Evolutionary conservation across 192 early-diverging fungal genomes (phyloP), one percentile per base, ranked within the genome.

Genomic region (Gaertneriomyces semiglobifer): DNA sequence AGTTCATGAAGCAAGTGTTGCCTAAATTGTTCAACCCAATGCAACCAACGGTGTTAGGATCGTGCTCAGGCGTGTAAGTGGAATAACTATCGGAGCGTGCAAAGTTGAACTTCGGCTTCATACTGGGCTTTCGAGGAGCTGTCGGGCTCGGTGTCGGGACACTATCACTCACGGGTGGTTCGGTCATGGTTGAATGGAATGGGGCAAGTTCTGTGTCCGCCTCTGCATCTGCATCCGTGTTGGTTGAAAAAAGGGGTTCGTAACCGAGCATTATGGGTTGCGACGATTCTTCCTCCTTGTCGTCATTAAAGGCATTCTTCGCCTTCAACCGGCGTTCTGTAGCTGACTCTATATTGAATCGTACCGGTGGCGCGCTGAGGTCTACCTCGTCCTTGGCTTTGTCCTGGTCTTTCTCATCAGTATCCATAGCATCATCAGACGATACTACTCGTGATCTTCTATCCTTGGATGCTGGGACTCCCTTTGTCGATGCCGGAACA

Each of bases 1-100:
- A 89, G 75, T 92, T 93, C 92, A 94, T 94, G 66, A 89, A 94
- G 77, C 92, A 94, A 0, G 92, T 93, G 70, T 94, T 94, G 7
- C 92, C 92, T n/a, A 94, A 72, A 68, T 94, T 94, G 48, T 73
- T 74, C 54, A 94, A 79, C 3, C 92, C 92, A 10, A 54, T 63
- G 0, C 71, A 73, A 33, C 77, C 77, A 19, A 54, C 14, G 7
- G 68, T 33, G 8, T 59, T 33, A 7, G 38, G 25, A 16, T 19
- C 6, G 38, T 19, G 11, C 14, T n/a, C 14, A 45, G 59, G 14
- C 40, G 44, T 45, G 25, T 41, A 44, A 45, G 40, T n/a, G 11
- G 55, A 19, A 12, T 57, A 57, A 57, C 11, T 58, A 6, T 16
- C 5, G 56, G 6, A n/a, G 12, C 18, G 39, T 16, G 39, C 14